Evolutionary conservation across 148 eudicot genomes (phyloP).

Genomic region (Cornus kousa): DNA sequence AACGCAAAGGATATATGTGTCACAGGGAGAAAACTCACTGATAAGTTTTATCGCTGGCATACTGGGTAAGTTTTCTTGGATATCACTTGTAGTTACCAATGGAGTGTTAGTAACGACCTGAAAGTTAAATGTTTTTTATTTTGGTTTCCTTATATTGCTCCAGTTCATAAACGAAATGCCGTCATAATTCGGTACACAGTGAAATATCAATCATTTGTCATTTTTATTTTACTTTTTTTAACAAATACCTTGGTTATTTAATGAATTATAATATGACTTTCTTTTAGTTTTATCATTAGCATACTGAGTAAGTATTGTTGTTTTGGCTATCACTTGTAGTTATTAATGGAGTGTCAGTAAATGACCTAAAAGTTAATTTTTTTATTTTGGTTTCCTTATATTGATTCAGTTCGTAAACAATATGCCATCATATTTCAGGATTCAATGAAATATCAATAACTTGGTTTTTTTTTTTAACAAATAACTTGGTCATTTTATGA

Average conservation of each 20-base stretch:
- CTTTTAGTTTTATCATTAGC: too few relatives aligned
- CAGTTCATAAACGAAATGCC: too few relatives aligned
- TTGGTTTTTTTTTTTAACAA: too few relatives aligned
- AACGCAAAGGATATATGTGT: slow-evolving; percentile 89
- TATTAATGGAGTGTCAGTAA: neutral
- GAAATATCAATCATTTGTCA: too few relatives aligned
- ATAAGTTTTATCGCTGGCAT: slow-evolving; percentile 87
- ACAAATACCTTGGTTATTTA: too few relatives aligned
- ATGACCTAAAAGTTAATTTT: neutral
- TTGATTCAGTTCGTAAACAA: too few relatives aligned
- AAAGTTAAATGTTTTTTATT: neutral
- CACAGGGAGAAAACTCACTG: slow-evolving; percentile 89
- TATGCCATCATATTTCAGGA: too few relatives aligned
- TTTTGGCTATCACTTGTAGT: neutral
- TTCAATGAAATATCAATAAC: too few relatives aligned
- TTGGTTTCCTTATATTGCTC: neutral
- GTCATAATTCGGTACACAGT: too few relatives aligned
- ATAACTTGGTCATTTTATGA: neutral
- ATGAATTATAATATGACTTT: neutral
- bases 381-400: neutral
- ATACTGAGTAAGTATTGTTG: slow-evolving; percentile 18
- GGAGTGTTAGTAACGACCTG: neutral
- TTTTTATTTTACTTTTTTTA: too few relatives aligned
- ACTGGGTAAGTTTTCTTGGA: slow-evolving; percentile 52
- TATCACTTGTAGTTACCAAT: neutral